A percentile compares a stretch with the other conserved stretches of the same genome.
phyloP scores from a whole-genome alignment of 139 green algal species.

The Dunaliella primolecta region DNA sequence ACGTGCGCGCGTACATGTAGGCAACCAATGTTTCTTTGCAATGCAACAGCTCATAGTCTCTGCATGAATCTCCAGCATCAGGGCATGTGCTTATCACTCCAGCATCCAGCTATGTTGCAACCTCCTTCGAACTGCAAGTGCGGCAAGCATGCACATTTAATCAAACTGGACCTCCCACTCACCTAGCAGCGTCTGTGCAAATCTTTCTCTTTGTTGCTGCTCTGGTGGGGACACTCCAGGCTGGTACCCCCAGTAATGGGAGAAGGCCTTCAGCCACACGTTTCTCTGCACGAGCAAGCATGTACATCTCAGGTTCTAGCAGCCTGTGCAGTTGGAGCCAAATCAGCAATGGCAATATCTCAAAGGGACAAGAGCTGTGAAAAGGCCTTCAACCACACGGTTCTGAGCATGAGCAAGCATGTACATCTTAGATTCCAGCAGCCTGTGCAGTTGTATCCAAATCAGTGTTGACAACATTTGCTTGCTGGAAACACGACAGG shows the following conservation, averaged over 20 bases:
- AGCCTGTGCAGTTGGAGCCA: neutral
- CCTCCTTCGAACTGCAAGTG: no score
- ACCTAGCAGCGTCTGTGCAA: neutral
- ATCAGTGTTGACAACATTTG: no score
- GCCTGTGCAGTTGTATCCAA: no score
- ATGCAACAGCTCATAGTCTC: neutral
- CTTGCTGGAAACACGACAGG: no score
- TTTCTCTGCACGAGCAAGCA: neutral
- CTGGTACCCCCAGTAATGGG: neutral
- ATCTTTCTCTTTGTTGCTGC: neutral
- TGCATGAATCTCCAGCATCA: neutral
- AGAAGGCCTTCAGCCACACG: neutral
- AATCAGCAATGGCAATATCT: neutral
- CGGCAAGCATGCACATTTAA: neutral
- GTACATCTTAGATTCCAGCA: neutral
- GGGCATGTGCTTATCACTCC: no score
- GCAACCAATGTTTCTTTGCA: neutral
- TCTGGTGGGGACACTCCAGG: neutral
- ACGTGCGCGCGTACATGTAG: neutral
- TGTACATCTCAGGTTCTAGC: neutral
- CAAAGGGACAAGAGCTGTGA: neutral
- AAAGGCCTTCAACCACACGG: neutral
- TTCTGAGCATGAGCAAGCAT: neutral
- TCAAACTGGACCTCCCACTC: neutral
- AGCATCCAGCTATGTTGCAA: no score